Percentiles rank a stretch among this genome's conserved stretches.
phyloP scores from a whole-genome alignment of 257 asterid genomes.

The Ballota nigra region DNA sequence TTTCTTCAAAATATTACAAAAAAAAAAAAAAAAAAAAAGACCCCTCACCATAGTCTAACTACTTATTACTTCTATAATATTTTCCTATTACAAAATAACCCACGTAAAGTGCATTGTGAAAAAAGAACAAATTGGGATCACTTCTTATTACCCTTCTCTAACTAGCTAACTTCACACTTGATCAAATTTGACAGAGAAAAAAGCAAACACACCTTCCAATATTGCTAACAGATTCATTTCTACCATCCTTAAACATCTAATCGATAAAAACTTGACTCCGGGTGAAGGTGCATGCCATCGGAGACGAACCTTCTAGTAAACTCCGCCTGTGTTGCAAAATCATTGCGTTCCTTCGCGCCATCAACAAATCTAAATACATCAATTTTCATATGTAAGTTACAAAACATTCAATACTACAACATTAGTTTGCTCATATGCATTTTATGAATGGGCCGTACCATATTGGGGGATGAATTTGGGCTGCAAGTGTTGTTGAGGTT shows the following conservation, averaged over 20 bases:
- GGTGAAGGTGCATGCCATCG: slow-evolving; percentile 30
- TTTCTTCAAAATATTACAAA: slow-evolving; percentile 24
- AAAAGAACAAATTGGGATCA: not conserved
- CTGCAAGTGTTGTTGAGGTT: slow-evolving; percentile 14
- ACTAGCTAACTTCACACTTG: slow-evolving; percentile 30
- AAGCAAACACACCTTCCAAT: slow-evolving; percentile 19
- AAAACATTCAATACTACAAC: not conserved
- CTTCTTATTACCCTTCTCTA: slow-evolving; percentile 24
- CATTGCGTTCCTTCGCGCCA: slow-evolving; percentile 47
- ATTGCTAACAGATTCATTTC: not conserved
- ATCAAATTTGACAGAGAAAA: slow-evolving; percentile 23
- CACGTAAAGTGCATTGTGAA: no score
- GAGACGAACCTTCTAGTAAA: slow-evolving; percentile 18
- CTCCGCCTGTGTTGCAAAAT: slow-evolving; percentile 39
- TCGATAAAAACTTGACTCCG: slow-evolving; percentile 33
- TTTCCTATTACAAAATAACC: slow-evolving; percentile 19
- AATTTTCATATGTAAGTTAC: not conserved
- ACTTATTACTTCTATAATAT: slow-evolving; percentile 17
- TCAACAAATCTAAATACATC: slow-evolving; percentile 32
- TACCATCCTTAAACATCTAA: slow-evolving; percentile 11
- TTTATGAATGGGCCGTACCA: slow-evolving; percentile 28
- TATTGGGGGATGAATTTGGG: slow-evolving; percentile 31
- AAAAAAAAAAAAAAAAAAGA: no score
- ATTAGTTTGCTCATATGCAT: not conserved
- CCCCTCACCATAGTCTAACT: slow-evolving; percentile 10